Conservation (phyloP, 148 eudicot species). For the Rhododendron ferrugineum region DNA sequence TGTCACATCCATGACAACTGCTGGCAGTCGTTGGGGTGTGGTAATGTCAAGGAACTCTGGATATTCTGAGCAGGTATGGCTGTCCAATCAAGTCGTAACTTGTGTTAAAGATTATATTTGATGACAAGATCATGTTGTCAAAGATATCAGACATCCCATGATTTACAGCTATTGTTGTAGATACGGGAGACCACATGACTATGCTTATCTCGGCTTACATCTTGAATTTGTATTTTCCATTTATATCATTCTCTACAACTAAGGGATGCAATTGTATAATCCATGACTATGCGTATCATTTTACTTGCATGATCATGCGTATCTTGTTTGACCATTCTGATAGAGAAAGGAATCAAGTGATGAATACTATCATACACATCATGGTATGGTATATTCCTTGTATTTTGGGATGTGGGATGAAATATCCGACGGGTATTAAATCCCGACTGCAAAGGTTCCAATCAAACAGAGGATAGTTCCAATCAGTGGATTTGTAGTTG, state of each 20-base stretch:
- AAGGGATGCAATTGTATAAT: neutral
- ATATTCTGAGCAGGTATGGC: slow-evolving; percentile 70
- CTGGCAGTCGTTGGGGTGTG: slow-evolving; percentile 91
- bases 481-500: neutral
- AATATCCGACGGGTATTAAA: neutral
- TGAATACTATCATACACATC: neutral
- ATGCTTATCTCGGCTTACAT: neutral
- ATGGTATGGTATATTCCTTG: neutral
- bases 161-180: neutral
- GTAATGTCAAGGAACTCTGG: slow-evolving; percentile 96
- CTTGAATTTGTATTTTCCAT: neutral
- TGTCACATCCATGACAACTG: slow-evolving; percentile 94
- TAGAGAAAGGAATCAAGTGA: neutral
- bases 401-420: neutral
- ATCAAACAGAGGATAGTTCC: neutral
- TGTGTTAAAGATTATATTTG: neutral
- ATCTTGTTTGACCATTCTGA: neutral
- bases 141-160: neutral
- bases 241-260: neutral
- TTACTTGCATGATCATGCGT: neutral
- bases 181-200: neutral
- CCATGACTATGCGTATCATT: neutral
- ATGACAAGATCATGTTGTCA: neutral
- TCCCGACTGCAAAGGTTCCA: neutral
- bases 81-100: neutral